A percentile compares a stretch with the other conserved stretches of the same genome.
These are phyloP conservation scores for Solanum chilense DNA, from an alignment of 257 asterid genomes.

Conservation along the genomic window DNA sequence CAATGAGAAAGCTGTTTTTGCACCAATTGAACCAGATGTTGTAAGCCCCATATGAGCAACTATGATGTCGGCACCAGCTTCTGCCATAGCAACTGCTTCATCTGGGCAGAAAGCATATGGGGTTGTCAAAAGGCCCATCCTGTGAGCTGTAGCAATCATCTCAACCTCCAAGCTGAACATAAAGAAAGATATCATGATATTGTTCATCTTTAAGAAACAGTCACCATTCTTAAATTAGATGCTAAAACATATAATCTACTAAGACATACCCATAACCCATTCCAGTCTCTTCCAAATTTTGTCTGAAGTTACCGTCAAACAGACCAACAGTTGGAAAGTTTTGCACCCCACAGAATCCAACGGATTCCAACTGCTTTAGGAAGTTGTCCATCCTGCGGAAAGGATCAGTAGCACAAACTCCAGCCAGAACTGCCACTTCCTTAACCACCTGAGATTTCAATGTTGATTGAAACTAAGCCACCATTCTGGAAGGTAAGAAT, in stretches of 20 bases:
- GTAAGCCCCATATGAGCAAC: conserved; percentile 99
- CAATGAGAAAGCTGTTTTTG: conserved; percentile 71
- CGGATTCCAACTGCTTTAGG: conserved; percentile 88
- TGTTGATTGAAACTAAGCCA: not conserved
- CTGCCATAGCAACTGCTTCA: conserved; percentile 84
- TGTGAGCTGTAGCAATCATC: conserved; percentile 89
- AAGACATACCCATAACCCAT: conserved; percentile 76
- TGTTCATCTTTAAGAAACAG: not conserved
- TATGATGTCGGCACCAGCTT: conserved; percentile 92
- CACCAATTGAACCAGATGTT: conserved; percentile 90
- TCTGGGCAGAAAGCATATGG: conserved; percentile 87
- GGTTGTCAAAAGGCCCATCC: conserved; percentile 89
- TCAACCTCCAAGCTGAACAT: conserved; percentile 77
- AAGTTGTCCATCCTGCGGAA: conserved; percentile 85
- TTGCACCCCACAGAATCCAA: conserved; percentile 91
- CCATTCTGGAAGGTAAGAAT: not conserved
- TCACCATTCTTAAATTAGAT: not conserved
- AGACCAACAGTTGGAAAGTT: conserved; percentile 96
- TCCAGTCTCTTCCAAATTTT: conserved; percentile 93
- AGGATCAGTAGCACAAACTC: conserved; percentile 97
- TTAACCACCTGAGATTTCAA: conserved; percentile 55
- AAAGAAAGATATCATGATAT: not conserved
- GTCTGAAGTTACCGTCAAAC: conserved; percentile 87
- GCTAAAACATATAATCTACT: not conserved
- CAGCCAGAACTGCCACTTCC: conserved; percentile 91